phyloP scores from a whole-genome alignment of 108 stramenopile genomes.

The Parmales sp. region DNA sequence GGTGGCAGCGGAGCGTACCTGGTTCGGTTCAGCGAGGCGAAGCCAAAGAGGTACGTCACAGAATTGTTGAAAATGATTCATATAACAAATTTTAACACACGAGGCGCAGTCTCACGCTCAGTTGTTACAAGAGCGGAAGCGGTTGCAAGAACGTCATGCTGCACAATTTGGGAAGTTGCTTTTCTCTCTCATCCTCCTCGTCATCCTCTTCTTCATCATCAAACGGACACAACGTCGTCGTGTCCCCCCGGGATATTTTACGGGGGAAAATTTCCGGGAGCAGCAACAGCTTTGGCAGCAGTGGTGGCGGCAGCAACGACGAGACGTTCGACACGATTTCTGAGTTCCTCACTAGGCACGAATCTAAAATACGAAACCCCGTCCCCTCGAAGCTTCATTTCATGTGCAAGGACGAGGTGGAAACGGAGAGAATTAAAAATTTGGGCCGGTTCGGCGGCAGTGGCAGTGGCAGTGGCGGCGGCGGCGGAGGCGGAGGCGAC shows the following conservation, averaged over 20 bases:
- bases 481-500: too few relatives aligned
- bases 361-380: conserved; percentile 8
- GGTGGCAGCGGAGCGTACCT: not conserved
- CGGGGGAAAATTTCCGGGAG: too few relatives aligned
- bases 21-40: not conserved
- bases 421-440: not conserved
- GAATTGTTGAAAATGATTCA: too few relatives aligned
- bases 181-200: not conserved
- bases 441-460: too few relatives aligned
- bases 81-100: too few relatives aligned
- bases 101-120: not conserved
- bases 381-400: not conserved
- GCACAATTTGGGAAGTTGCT: not conserved
- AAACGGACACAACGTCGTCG: too few relatives aligned
- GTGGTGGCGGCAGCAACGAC: too few relatives aligned
- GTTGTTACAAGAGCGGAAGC: not conserved
- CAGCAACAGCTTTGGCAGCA: too few relatives aligned
- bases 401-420: not conserved
- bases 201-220: not conserved
- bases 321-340: conserved; percentile 6
- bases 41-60: too few relatives aligned
- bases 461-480: too few relatives aligned
- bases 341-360: not conserved
- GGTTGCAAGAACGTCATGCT: conserved; percentile 4
- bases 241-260: too few relatives aligned